A percentile compares a stretch with the other conserved stretches of the same genome.
Conservation (phyloP, 495 filamentous ascomycete species). For the Neurospora discreta region DNA sequence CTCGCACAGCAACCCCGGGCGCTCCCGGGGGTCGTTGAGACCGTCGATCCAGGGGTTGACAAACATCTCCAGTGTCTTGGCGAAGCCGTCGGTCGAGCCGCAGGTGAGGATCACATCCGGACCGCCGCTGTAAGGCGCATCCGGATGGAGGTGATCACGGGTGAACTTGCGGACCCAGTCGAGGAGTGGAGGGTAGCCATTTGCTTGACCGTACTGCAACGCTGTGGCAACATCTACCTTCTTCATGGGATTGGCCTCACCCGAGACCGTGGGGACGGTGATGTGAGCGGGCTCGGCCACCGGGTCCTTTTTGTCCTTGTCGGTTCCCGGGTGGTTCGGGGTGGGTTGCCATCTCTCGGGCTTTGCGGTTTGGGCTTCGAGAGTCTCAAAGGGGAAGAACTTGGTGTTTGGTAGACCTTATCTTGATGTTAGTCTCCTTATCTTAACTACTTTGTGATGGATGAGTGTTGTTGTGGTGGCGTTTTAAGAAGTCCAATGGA, state of each 20-base stretch:
- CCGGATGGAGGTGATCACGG: constrained; percentile 63
- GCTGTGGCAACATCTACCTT: constrained; percentile 74
- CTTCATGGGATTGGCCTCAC: constrained; percentile 38
- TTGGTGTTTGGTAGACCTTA: constrained; percentile 65
- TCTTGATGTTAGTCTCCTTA: neutral
- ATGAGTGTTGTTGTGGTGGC: neutral
- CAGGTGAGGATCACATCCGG: constrained; percentile 68
- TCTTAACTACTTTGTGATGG: neutral
- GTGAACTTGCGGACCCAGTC: constrained; percentile 70
- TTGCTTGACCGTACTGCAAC: constrained; percentile 72
- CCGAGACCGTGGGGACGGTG: constrained; percentile 56
- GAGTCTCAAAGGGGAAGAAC: constrained; percentile 85
- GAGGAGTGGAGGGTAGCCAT: constrained; percentile 66
- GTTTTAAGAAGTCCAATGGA: neutral
- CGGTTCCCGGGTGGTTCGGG: constrained; percentile 41
- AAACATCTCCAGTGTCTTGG: constrained; percentile 62
- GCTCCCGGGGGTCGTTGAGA: constrained; percentile 51
- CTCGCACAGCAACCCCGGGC: constrained; percentile 65
- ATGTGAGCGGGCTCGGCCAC: constrained; percentile 38
- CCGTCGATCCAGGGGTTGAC: constrained; percentile 61
- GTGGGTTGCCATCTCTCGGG: constrained; percentile 63
- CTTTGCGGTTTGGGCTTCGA: constrained; percentile 67
- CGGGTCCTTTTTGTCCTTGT: constrained; percentile 1
- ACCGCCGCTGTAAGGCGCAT: constrained; percentile 64
- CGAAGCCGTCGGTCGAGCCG: constrained; percentile 75